Percentiles rank a stretch among this genome's conserved stretches.
Evolutionary conservation across 192 early-diverging fungal genomes (phyloP).

Genomic region (Backusella luteola): DNA sequence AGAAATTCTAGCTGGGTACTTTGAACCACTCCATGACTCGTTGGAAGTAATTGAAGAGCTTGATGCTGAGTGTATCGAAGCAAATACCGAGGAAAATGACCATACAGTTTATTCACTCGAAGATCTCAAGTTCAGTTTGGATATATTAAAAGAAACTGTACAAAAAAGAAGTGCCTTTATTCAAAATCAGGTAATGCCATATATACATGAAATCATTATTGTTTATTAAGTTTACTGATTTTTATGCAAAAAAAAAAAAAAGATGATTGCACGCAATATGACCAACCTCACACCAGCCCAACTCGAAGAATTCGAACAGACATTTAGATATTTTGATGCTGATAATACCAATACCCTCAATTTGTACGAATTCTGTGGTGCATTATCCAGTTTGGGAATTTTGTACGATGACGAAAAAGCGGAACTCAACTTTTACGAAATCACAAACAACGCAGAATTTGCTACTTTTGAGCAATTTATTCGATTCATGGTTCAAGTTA

Average conservation of each 20-base stretch:
- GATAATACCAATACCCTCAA: conserved; percentile 79
- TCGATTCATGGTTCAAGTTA: conserved; percentile 77
- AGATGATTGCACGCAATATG: conserved; percentile 87
- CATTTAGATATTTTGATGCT: conserved; percentile 91
- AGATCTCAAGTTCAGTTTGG: conserved; percentile 86
- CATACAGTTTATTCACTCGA: conserved; percentile 91
- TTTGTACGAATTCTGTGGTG: conserved; percentile 81
- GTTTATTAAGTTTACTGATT: not conserved
- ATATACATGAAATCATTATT: not conserved
- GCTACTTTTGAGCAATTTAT: conserved; percentile 91
- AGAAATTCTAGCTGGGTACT: conserved; percentile 50
- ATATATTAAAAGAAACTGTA: conserved; percentile 73
- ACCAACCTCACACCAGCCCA: conserved; percentile 92
- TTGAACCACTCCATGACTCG: conserved; percentile 50
- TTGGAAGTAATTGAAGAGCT: conserved; percentile 59
- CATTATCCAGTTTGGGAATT: conserved; percentile 76
- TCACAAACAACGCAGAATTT: conserved; percentile 58
- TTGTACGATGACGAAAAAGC: conserved; percentile 77
- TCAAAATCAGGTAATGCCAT: conserved; percentile 76
- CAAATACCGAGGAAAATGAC: conserved; percentile 92
- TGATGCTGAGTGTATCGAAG: conserved; percentile 70
- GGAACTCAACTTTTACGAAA: conserved; percentile 60
- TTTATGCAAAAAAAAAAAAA: not conserved
- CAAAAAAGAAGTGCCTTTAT: conserved; percentile 86
- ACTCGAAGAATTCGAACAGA: conserved; percentile 88